A percentile compares a stretch with the other conserved stretches of the same genome.
phyloP scores from a whole-genome alignment of 306 rosid species.

The Cucumis hystrix region DNA sequence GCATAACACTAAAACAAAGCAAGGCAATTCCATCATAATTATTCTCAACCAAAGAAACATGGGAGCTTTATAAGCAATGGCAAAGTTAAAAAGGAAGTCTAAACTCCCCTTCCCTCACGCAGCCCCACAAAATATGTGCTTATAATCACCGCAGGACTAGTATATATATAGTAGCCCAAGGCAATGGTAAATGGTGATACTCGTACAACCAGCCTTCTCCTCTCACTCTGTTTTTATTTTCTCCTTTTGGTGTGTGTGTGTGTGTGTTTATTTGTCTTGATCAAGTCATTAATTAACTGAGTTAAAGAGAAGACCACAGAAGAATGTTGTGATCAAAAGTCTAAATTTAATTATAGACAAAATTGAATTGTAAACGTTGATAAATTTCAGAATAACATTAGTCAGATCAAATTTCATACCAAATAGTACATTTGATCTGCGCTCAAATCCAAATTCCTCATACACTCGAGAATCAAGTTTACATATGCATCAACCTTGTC shows the following conservation, averaged over 20 bases:
- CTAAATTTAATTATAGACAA: not conserved
- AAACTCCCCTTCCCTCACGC: not conserved
- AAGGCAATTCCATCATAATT: not conserved
- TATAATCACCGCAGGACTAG: not conserved
- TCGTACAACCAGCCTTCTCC: not conserved
- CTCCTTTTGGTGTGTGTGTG: not conserved
- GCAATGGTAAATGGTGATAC: not conserved
- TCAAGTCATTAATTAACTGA: not conserved
- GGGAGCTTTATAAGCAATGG: not conserved
- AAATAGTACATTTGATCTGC: not conserved
- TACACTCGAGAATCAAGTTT: constrained; percentile 9
- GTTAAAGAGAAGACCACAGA: not conserved
- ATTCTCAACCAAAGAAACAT: not conserved
- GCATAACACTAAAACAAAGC: not conserved
- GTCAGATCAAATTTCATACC: constrained; percentile 4
- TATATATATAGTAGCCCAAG: not conserved
- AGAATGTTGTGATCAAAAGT: not conserved
- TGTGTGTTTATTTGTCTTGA: not conserved
- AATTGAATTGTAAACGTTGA: not conserved
- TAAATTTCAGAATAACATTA: not conserved
- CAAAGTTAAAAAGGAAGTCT: not conserved
- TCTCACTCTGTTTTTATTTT: not conserved
- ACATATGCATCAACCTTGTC: constrained; percentile 10
- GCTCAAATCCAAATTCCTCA: constrained; percentile 8
- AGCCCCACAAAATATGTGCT: not conserved